A percentile compares a stretch with the other conserved stretches of the same genome.
Conservation (phyloP, 495 filamentous ascomycete genomes). For the Stereocaulon alpinum region DNA sequence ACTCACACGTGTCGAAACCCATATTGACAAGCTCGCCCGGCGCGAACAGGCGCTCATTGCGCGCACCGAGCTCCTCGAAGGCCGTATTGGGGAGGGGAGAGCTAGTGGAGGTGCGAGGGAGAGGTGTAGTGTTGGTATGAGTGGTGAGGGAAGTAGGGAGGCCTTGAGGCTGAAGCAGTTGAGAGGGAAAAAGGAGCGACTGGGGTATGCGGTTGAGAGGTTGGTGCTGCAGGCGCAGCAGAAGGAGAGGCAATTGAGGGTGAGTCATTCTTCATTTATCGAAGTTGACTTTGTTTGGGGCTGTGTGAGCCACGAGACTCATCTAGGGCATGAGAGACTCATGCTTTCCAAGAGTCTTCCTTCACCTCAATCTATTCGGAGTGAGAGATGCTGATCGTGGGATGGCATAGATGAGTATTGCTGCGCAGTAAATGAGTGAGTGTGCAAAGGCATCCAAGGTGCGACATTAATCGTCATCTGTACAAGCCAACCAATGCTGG, state of each 20-base stretch:
- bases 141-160: constrained; percentile 37
- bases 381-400: too few species aligned
- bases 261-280: too few species aligned
- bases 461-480: background rate
- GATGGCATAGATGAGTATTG: constrained; percentile 53
- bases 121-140: constrained; percentile 23
- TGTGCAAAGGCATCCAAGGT: background rate
- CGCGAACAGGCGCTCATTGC: constrained; percentile 60
- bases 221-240: constrained; percentile 56
- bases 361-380: too few species aligned
- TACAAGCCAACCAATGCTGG: too few species aligned
- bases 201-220: constrained; percentile 67
- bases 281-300: too few species aligned
- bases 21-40: constrained; percentile 64
- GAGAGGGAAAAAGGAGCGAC: constrained; percentile 64
- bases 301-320: too few species aligned
- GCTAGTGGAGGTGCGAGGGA: constrained; percentile 24
- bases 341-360: too few species aligned
- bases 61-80: constrained; percentile 60
- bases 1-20: constrained; percentile 50
- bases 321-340: too few species aligned
- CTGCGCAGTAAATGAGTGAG: constrained; percentile 25
- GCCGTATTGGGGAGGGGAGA: constrained; percentile 39
- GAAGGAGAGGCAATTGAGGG: constrained; percentile 60
- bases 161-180: constrained; percentile 52